A percentile compares a stretch with the other conserved stretches of the same genome.
These are phyloP conservation scores for Cyathus striatus DNA, from an alignment of 768 basidiomycete genomes.

Conservation along the genomic window DNA sequence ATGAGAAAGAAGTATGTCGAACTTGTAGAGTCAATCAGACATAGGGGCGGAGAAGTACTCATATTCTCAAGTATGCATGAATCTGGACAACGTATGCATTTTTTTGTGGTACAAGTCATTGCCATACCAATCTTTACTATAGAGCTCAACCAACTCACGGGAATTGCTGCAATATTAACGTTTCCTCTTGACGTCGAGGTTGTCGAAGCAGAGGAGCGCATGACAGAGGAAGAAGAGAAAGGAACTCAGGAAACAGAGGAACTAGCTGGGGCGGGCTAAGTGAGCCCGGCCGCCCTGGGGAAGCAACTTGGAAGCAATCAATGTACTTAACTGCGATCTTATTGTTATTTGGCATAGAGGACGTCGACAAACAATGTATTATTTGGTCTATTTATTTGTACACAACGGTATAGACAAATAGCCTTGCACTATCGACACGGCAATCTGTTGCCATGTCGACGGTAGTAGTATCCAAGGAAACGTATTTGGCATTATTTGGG, in stretches of 20 bases:
- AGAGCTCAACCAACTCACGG: conserved; percentile 96
- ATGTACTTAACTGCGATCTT: no score
- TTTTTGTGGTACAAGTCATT: background rate
- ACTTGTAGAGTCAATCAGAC: conserved; percentile 84
- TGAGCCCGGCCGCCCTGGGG: no score
- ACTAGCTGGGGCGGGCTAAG: conserved; percentile 13
- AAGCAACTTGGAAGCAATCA: no score
- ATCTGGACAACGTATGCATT: conserved; percentile 85
- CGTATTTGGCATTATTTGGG: no score
- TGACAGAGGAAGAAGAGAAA: conserved; percentile 69
- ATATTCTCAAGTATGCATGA: conserved; percentile 99
- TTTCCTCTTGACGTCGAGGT: conserved; percentile 95
- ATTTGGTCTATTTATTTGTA: no score
- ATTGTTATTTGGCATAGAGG: no score
- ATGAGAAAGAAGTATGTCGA: conserved; percentile 80
- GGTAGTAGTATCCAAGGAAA: no score
- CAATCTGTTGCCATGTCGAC: no score
- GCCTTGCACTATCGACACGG: no score
- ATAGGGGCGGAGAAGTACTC: conserved; percentile 87
- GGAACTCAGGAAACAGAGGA: conserved; percentile 32
- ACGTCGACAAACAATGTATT: no score
- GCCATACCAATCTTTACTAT: conserved; percentile 6
- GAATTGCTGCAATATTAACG: conserved; percentile 91
- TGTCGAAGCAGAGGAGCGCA: conserved; percentile 87
- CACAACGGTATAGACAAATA: no score